phyloP scores from a whole-genome alignment of 2,329 filamentous ascomycete species.

The Akanthomyces lecanii region DNA sequence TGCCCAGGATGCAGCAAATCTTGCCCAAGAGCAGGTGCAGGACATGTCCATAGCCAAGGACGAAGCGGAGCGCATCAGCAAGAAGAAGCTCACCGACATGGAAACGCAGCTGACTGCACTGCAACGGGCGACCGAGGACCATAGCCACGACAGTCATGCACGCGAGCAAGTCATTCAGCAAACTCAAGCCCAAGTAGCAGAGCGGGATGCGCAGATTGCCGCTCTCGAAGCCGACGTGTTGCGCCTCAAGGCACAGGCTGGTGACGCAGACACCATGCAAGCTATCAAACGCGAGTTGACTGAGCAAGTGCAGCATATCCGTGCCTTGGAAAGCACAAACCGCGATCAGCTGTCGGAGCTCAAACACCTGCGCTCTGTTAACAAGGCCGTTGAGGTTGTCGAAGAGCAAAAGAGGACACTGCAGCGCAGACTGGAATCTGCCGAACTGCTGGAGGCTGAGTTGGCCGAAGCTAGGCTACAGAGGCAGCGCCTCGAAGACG shows the following conservation, averaged over 20 bases:
- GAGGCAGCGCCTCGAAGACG: conserved; percentile 82
- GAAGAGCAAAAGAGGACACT: conserved; percentile 90
- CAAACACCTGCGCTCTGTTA: conserved; percentile 72
- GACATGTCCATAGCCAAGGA: conserved; percentile 62
- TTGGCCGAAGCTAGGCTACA: conserved; percentile 77
- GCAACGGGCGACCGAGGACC: conserved; percentile 49
- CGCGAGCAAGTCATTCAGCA: conserved; percentile 54
- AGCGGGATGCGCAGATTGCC: conserved; percentile 67
- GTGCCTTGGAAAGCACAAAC: conserved; percentile 74
- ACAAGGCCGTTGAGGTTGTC: conserved; percentile 86
- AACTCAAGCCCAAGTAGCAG: conserved; percentile 61
- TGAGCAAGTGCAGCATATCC: conserved; percentile 89
- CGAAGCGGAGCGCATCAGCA: conserved; percentile 61
- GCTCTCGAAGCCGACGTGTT: conserved; percentile 79
- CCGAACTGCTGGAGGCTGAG: conserved; percentile 70
- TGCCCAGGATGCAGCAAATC: conserved; percentile 65
- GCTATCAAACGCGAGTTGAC: conserved; percentile 84
- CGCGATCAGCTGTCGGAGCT: conserved; percentile 76
- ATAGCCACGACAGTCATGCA: conserved; percentile 53
- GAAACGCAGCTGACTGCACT: conserved; percentile 47
- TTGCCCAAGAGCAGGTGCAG: conserved; percentile 75
- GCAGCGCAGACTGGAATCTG: conserved; percentile 70
- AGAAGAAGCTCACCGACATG: conserved; percentile 53
- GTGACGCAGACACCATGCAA: conserved; percentile 77
- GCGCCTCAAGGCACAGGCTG: conserved; percentile 77